phyloP scores from a whole-genome alignment of 2,329 filamentous ascomycete species.

The Aspergillus brasiliensis region DNA sequence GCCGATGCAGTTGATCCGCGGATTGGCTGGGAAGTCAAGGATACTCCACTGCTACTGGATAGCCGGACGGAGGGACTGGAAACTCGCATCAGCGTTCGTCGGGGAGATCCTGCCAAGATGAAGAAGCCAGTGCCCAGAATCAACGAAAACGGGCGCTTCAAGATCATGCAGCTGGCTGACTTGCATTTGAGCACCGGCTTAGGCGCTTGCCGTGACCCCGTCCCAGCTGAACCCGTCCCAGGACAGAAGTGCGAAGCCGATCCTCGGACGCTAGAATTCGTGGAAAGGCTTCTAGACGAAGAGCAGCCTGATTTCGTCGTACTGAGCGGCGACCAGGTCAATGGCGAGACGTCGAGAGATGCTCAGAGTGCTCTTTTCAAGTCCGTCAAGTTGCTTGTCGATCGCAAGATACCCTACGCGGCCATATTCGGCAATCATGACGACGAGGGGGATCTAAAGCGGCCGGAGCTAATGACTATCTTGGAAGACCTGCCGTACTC shows the following conservation, averaged over 20 bases:
- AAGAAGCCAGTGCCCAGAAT: constrained; percentile 76
- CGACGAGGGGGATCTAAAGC: constrained; percentile 80
- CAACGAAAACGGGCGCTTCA: constrained; percentile 87
- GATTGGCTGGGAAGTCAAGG: constrained; percentile 77
- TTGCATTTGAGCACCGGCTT: constrained; percentile 89
- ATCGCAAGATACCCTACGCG: constrained; percentile 87
- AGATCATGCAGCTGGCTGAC: constrained; percentile 96
- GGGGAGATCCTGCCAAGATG: constrained; percentile 65
- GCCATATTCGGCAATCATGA: constrained; percentile 98
- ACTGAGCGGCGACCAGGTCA: constrained; percentile 90
- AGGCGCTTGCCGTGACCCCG: constrained; percentile 81
- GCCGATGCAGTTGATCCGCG: constrained; percentile 89
- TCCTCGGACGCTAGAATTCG: constrained; percentile 85
- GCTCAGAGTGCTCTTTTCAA: constrained; percentile 94
- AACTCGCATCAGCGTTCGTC: constrained; percentile 75
- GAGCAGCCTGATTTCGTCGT: constrained; percentile 94
- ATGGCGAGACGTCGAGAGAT: constrained; percentile 89
- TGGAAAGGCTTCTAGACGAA: constrained; percentile 79
- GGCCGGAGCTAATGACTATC: constrained; percentile 78
- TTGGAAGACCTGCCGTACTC: constrained; percentile 88
- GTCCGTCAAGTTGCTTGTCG: constrained; percentile 78
- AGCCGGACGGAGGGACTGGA: constrained; percentile 62
- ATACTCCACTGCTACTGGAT: constrained; percentile 72
- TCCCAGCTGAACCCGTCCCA: constrained; percentile 70
- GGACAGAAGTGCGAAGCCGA: constrained; percentile 83